A percentile compares a stretch with the other conserved stretches of the same genome.
phyloP scores from a whole-genome alignment of 768 basidiomycete species.

The Aureoboletus auriporus region DNA sequence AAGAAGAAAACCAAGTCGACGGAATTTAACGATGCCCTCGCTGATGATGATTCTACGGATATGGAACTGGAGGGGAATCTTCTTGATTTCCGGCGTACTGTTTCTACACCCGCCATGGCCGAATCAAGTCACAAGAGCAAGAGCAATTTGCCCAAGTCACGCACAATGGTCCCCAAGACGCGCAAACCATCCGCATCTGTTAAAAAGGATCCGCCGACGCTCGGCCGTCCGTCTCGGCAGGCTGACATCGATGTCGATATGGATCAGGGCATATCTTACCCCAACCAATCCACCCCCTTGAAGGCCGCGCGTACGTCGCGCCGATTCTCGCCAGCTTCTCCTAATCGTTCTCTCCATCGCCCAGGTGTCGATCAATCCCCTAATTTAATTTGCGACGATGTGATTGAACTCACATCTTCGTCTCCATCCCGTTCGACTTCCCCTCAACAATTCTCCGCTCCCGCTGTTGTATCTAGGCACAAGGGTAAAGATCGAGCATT shows the following conservation, averaged over 20 bases:
- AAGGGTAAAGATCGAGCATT: constrained; percentile 10
- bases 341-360: constrained; percentile 1
- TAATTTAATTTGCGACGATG: constrained; percentile 17
- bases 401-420: constrained; percentile 33
- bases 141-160: constrained; percentile 40
- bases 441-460: constrained; percentile 6
- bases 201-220: constrained; percentile 27
- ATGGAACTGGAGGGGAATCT: constrained; percentile 61
- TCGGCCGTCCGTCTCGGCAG: constrained; percentile 42
- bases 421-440: constrained; percentile 19
- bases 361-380: constrained; percentile 15
- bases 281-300: constrained; percentile 4
- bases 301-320: constrained; percentile 5
- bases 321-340: constrained; percentile 11
- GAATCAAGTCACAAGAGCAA: constrained; percentile 33
- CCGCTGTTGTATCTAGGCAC: not conserved
- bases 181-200: constrained; percentile 14
- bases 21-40: constrained; percentile 47
- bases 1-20: constrained; percentile 41
- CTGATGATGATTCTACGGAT: constrained; percentile 66
- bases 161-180: constrained; percentile 36
- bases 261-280: constrained; percentile 37
- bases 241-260: constrained; percentile 52
- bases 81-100: constrained; percentile 44
- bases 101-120: constrained; percentile 39